Evolutionary conservation across 345 rosid species (phyloP).

Genomic region (Hypericum perforatum): DNA sequence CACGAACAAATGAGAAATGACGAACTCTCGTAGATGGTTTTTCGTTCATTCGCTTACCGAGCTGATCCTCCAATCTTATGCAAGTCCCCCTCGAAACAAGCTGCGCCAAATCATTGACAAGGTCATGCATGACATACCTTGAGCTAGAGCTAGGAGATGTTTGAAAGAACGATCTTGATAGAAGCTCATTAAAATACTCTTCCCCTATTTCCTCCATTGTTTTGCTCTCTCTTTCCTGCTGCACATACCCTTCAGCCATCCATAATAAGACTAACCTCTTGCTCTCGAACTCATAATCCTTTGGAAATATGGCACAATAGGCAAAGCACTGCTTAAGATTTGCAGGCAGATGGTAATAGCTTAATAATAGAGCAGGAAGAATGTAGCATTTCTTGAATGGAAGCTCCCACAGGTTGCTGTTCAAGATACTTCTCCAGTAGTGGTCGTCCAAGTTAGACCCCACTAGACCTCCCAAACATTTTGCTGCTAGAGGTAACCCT

Average conservation of each 20-base stretch:
- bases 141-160: background rate
- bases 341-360: background rate
- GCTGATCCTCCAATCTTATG: background rate
- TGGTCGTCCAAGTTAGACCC: background rate
- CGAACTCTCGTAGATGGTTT: background rate
- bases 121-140: conserved; percentile 2
- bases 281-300: background rate
- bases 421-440: background rate
- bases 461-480: background rate
- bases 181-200: background rate
- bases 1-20: background rate
- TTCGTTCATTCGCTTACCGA: background rate
- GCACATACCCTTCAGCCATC: conserved; percentile 3
- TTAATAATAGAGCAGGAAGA: background rate
- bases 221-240: background rate
- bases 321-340: conserved; percentile 1
- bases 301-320: background rate
- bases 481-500: conserved; percentile 2
- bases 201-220: conserved; percentile 1
- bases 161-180: conserved; percentile 1
- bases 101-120: background rate
- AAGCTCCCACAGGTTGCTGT: background rate
- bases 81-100: background rate
- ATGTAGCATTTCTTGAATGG: background rate
- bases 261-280: background rate